Evolutionary conservation across 768 basidiomycete genomes (phyloP).

Genomic region (Phaeotremella skinneri): DNA sequence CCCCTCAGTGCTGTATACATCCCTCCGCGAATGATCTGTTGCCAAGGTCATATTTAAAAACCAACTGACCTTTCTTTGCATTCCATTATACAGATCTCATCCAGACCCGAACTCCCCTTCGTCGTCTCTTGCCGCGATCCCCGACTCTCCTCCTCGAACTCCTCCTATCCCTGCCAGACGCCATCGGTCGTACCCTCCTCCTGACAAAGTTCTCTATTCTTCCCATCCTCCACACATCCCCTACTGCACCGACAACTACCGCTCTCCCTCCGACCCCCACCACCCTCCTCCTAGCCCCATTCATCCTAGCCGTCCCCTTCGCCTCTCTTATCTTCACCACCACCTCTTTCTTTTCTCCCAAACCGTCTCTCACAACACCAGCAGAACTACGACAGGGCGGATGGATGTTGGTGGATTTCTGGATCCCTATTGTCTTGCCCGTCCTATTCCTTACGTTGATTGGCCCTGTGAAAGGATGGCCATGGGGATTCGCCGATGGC

Average conservation of each 20-base stretch:
- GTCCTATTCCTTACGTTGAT: conserved; percentile 77
- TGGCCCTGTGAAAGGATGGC: conserved; percentile 62
- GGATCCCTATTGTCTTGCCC: conserved; percentile 77
- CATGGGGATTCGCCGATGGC: conserved; percentile 11
- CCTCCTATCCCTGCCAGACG: conserved; percentile 71
- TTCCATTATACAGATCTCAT: conserved; percentile 28
- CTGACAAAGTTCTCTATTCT: conserved; percentile 71
- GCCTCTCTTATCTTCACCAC: conserved; percentile 40
- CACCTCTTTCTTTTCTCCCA: conserved; percentile 70
- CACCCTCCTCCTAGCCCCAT: conserved; percentile 72
- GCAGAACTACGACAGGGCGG: conserved; percentile 76
- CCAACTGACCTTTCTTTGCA: too few relatives aligned
- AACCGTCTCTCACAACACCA: conserved; percentile 69
- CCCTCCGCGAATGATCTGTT: too few relatives aligned
- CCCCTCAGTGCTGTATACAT: too few relatives aligned
- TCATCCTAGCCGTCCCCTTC: conserved; percentile 72
- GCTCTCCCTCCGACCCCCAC: conserved; percentile 73
- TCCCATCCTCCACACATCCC: conserved; percentile 59
- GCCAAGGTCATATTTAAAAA: too few relatives aligned
- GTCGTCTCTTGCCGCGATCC: conserved; percentile 62
- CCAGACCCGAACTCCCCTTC: conserved; percentile 52
- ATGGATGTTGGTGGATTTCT: conserved; percentile 80
- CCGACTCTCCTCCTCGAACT: conserved; percentile 65
- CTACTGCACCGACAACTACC: conserved; percentile 56
- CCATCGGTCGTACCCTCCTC: conserved; percentile 72